phyloP scores from a whole-genome alignment of 306 rosid genomes.

The Spatholobus suberectus region DNA sequence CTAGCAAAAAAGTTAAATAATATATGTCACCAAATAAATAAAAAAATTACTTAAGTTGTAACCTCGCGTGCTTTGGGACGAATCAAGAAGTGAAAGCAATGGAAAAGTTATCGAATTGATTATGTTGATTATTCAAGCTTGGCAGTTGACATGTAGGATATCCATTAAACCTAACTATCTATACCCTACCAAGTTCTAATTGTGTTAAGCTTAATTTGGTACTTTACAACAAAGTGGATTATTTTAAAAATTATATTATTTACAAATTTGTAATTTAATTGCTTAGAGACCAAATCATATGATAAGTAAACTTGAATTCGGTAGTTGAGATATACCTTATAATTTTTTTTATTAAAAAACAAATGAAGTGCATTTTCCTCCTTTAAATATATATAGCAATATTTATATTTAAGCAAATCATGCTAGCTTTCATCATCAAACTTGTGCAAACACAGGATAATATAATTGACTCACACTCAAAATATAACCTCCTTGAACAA shows the following conservation, averaged over 20 bases:
- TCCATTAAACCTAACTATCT: background rate
- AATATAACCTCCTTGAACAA: background rate
- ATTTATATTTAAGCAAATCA: background rate
- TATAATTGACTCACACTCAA: background rate
- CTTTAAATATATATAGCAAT: background rate
- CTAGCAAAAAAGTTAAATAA: background rate
- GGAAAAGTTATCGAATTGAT: background rate
- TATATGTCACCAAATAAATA: background rate
- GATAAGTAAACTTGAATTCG: background rate
- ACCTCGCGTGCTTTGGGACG: background rate
- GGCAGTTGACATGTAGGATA: background rate
- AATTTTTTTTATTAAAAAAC: background rate
- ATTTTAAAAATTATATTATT: background rate
- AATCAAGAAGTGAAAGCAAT: background rate
- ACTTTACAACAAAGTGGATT: background rate
- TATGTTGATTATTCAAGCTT: background rate
- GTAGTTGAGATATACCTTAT: background rate
- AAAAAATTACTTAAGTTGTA: background rate
- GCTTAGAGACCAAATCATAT: conserved; percentile 18
- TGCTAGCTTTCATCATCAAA: background rate
- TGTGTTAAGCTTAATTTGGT: background rate
- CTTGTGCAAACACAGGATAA: background rate
- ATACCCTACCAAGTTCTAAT: background rate
- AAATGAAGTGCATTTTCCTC: background rate
- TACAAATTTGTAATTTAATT: background rate